phyloP scores from a whole-genome alignment of 176 grass and related monocot species.

The Oryza nivara region DNA sequence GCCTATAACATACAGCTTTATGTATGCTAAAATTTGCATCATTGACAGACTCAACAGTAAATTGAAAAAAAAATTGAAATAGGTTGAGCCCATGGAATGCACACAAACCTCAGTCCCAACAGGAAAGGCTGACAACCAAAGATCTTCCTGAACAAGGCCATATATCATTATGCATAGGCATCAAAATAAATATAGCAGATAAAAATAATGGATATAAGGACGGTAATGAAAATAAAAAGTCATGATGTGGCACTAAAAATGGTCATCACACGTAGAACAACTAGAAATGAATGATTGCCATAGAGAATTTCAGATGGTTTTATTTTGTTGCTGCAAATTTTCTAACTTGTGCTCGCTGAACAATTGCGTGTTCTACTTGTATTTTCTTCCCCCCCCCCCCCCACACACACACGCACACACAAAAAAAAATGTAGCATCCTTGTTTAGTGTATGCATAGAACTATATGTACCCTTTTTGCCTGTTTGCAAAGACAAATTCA shows the following conservation, averaged over 20 bases:
- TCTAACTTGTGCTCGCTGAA: neutral
- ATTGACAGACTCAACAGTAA: neutral
- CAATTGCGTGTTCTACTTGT: neutral
- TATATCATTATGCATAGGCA: neutral
- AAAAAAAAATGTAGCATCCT: neutral
- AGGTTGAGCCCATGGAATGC: neutral
- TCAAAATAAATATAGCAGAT: neutral
- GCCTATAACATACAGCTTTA: neutral
- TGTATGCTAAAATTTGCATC: neutral
- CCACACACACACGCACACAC: no score
- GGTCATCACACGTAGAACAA: neutral
- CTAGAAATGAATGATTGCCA: neutral
- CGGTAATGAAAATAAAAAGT: neutral
- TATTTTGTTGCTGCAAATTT: neutral
- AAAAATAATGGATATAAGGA: neutral
- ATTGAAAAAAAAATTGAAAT: neutral
- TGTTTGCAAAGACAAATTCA: neutral
- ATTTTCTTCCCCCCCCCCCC: neutral
- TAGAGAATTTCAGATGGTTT: neutral
- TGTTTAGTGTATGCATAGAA: neutral
- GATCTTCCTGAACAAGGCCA: slow-evolving; percentile 63
- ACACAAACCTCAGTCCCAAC: slow-evolving; percentile 72
- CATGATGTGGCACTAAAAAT: neutral
- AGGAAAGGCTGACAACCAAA: slow-evolving; percentile 72
- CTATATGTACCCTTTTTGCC: neutral